Evolutionary conservation across 148 eudicot genomes (phyloP).

Genomic region (Rhododendron molle): DNA sequence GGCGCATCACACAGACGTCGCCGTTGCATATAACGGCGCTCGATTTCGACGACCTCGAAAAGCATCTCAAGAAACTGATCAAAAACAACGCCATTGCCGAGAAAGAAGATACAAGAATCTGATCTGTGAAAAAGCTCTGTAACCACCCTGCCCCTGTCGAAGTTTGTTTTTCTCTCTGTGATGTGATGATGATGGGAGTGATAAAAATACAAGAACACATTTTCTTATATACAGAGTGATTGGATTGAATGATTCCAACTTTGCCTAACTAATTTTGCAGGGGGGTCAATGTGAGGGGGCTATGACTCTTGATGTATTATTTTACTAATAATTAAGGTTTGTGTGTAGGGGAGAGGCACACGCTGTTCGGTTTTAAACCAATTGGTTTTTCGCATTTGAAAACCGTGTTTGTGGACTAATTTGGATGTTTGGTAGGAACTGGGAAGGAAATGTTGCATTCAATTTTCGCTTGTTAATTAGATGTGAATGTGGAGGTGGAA

Average conservation of each 20-base stretch:
- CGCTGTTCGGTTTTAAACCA: background rate
- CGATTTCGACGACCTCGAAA: background rate
- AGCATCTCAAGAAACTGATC: background rate
- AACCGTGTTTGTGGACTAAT: background rate
- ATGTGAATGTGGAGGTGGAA: background rate
- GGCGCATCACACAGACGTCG: slow-evolving; percentile 4
- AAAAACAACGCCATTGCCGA: background rate
- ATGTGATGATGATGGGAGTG: too few species aligned
- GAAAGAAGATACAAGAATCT: background rate
- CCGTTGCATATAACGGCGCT: background rate
- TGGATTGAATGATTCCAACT: background rate
- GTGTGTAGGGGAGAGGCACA: background rate
- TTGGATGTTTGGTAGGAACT: background rate
- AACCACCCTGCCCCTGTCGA: too few species aligned
- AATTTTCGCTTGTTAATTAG: background rate
- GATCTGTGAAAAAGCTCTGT: background rate
- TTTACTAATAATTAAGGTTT: background rate
- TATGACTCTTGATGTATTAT: background rate
- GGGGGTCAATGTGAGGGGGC: background rate
- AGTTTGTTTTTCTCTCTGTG: background rate
- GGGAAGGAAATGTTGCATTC: background rate
- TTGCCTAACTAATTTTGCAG: background rate
- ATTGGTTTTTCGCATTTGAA: background rate
- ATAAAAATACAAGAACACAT: background rate
- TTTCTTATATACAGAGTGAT: background rate